A percentile compares a stretch with the other conserved stretches of the same genome.
phyloP scores from a whole-genome alignment of 495 filamentous ascomycete species.

The Trichoderma asperelloides region DNA sequence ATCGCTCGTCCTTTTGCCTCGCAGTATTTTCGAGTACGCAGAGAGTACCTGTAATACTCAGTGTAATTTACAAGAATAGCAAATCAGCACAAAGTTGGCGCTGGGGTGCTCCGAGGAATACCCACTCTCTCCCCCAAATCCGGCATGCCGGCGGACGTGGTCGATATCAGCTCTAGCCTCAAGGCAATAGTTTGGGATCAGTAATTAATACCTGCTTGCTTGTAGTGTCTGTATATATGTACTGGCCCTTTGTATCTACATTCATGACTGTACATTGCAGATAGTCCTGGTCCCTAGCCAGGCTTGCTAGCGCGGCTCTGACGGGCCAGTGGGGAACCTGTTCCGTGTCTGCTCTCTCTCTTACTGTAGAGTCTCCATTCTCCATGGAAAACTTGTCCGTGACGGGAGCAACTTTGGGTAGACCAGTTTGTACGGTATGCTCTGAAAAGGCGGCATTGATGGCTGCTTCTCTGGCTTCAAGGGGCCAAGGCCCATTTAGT shows the following conservation, averaged over 20 bases:
- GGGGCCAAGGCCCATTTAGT: background rate
- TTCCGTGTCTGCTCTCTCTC: background rate
- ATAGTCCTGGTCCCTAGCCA: background rate
- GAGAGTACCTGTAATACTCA: background rate
- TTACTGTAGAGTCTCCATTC: background rate
- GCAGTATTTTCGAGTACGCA: background rate
- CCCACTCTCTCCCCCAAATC: background rate
- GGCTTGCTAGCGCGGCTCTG: background rate
- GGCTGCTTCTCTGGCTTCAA: too few relatives aligned
- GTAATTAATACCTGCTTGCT: background rate
- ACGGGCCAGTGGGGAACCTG: background rate
- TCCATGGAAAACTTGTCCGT: background rate
- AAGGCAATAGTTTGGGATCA: conserved; percentile 5
- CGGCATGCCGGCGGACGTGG: conserved; percentile 2
- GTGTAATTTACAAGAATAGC: background rate
- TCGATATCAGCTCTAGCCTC: conserved; percentile 7
- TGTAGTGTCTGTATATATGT: too few relatives aligned
- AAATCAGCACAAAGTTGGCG: background rate
- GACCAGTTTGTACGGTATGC: background rate
- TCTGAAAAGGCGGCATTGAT: too few relatives aligned
- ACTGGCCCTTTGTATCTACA: too few relatives aligned
- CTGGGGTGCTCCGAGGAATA: background rate
- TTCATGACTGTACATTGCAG: background rate
- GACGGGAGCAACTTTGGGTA: background rate
- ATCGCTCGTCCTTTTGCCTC: background rate